phyloP scores from a whole-genome alignment of 257 asterid species.

The Plantago elongata region DNA sequence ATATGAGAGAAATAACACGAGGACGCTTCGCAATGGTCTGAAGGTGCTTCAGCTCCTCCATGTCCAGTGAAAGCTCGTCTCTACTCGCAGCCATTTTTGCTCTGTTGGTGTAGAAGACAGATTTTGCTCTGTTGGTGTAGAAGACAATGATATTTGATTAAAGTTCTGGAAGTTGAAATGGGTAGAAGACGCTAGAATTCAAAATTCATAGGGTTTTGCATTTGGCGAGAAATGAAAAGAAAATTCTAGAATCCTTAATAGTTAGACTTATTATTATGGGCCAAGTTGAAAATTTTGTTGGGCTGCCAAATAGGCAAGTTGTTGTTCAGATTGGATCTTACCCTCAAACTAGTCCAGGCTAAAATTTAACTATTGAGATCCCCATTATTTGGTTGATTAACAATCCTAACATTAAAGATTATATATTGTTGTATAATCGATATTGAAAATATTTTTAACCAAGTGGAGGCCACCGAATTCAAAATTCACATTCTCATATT shows the following conservation, averaged over 20 bases:
- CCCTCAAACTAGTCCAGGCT: too few relatives aligned
- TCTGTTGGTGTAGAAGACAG: neutral
- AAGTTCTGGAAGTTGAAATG: neutral
- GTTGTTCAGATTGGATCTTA: too few relatives aligned
- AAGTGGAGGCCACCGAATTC: too few relatives aligned
- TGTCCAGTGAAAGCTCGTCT: conserved; percentile 56
- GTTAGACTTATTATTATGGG: neutral
- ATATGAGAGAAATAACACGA: conserved; percentile 60
- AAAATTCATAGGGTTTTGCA: neutral
- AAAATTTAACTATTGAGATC: too few relatives aligned
- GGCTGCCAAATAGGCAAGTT: neutral
- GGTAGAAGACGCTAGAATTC: conserved; percentile 20
- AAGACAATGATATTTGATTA: neutral
- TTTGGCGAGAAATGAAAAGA: neutral
- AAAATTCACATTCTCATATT: too few relatives aligned
- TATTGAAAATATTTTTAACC: too few relatives aligned
- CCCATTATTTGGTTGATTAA: too few relatives aligned
- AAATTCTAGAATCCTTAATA: neutral
- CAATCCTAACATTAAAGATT: too few relatives aligned
- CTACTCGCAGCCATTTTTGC: conserved; percentile 36
- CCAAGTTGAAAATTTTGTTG: neutral
- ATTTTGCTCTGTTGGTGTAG: neutral
- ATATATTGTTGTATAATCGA: too few relatives aligned
- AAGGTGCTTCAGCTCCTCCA: conserved; percentile 76
- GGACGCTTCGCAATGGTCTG: conserved; percentile 79